Base-by-base conservation (phyloP, 768 basidiomycete species). In the Termitomyces titanicus region DNA sequence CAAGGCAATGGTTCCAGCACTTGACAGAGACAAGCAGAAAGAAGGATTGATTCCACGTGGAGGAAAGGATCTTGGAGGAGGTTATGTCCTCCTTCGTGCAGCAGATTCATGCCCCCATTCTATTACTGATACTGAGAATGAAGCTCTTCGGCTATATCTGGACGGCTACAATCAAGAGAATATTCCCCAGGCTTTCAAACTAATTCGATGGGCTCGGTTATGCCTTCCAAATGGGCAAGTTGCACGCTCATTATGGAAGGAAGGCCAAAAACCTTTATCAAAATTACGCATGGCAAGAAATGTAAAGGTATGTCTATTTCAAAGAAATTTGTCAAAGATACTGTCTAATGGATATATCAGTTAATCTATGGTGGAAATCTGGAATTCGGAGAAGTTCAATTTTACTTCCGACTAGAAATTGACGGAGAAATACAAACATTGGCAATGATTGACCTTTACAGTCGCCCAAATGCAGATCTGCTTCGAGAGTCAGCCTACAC, bases 1-100 rank as follows among this genome's bases (percentile, higher is more conserved):
- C 2, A 63, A 64, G 43, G 64, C 64, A 1, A 56, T 65, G 45
- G 13, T 64, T 31, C 64, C 64, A 8, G 50, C 58, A 18, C 44
- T 68, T 29, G 64, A 63, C 20, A 27, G 39, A 29, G n/a, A 33
- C 3, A 54, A 46, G 5, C 34, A 52, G 17, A 15, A 45, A n/a
- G n/a, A n/a, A n/a, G n/a, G n/a, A n/a, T n/a, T n/a, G n/a, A n/a
- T n/a, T 34, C 61, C 61, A 17, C 48, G 44, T 15, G 59, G 56
- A 5, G 45, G 44, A 5, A 40, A 47, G 10, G 55, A 63, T 33
- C 55, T 68, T 15, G 66, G 64, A 1, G 34, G 56, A 22, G 62
- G 62, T 3, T 68, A 59, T 54, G 51, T 58, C 34, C 53, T 67
- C 3, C 58, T 65, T 5, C 47, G 57, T 49, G 65, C 48, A 22